phyloP scores from a whole-genome alignment of 164 flowering plant species.

The Vitis amurensis region DNA sequence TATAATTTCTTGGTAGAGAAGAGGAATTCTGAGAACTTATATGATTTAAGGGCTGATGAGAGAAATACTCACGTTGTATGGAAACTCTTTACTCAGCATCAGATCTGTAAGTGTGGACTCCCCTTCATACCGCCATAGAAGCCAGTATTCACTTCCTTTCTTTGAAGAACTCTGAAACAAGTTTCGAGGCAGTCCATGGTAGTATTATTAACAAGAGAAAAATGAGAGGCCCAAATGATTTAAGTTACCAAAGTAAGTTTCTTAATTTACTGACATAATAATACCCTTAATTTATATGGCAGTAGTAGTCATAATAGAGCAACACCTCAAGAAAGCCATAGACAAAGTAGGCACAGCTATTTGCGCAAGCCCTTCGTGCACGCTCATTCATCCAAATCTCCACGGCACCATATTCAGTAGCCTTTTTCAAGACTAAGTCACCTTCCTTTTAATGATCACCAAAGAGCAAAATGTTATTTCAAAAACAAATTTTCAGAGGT shows the following conservation, averaged over 20 bases:
- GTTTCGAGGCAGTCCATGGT: not conserved
- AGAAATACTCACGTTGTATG: slow-evolving; percentile 86
- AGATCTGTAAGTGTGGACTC: slow-evolving; percentile 85
- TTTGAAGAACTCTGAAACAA: slow-evolving; percentile 73
- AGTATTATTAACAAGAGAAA: not conserved
- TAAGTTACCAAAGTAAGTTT: not conserved
- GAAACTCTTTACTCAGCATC: slow-evolving; percentile 87
- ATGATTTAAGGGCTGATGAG: slow-evolving; percentile 4
- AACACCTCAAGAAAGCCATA: slow-evolving; percentile 94
- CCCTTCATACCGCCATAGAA: slow-evolving; percentile 93
- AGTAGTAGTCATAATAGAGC: slow-evolving; percentile 24
- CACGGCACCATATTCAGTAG: slow-evolving; percentile 97
- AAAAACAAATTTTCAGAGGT: too few species aligned
- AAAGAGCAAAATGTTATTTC: not conserved
- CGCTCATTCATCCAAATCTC: slow-evolving; percentile 99
- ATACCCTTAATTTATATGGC: slow-evolving; percentile 19
- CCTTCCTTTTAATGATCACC: slow-evolving; percentile 48
- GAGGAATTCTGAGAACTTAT: not conserved
- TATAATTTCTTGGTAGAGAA: not conserved
- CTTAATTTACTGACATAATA: slow-evolving; percentile 9
- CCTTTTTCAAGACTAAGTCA: slow-evolving; percentile 88
- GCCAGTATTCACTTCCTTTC: slow-evolving; percentile 88
- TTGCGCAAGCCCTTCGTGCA: slow-evolving; percentile 89
- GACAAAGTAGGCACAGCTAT: slow-evolving; percentile 92
- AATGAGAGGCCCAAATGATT: not conserved